Base-by-base conservation (phyloP, 2,329 filamentous ascomycete species). In the Exserohilum turcica region DNA sequence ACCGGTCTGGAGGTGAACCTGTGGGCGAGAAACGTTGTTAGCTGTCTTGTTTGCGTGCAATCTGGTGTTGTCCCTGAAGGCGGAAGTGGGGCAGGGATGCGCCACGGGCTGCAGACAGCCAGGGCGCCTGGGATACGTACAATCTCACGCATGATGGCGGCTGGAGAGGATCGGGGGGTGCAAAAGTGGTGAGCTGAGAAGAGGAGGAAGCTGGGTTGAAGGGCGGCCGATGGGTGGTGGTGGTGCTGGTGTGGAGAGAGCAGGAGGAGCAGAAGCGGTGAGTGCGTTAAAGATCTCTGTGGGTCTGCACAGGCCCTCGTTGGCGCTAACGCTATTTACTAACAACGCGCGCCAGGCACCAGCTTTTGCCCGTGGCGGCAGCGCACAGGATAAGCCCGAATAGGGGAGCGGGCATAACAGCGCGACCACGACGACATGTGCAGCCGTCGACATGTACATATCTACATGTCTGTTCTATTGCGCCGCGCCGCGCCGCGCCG, bases 1-100 rank as follows among this genome's bases (percentile, higher is more conserved):
- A 81, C 94, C 94, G 86, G 94, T 99, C 85, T 99, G 94, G 74
- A 99, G 92, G 83, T 99, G 94, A 82, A 97, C 93, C 93, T 97
- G 76, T 84, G 64, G 65, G 55, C 66, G 71, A 74, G 73, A 78
- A 79, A 74, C 13, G 43, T 64, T 60, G 74, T 84, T 87, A 82
- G 89, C 86, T 80, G 70, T 74, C 74, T 68, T 27, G 31, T 71
- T 76, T 75, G 74, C 21, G 21, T 24, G 21, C 64, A 73, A 65
- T 75, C 73, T 77, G 68, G 63, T 68, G 61, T 57, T 71, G 69
- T 70, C 67, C 67, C 63, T 71, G 71, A 68, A 38, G 49, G 60
- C 56, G 57, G 59, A 70, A 74, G 77, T 74, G 76, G 74, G 75
- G 77, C 72, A 63, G 64, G 61, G 63, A 67, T 67, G 67, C 77